These are phyloP conservation scores for Epichloe brachyelytri DNA, from an alignment of 2,329 filamentous ascomycete genomes.

Conservation along the genomic window DNA sequence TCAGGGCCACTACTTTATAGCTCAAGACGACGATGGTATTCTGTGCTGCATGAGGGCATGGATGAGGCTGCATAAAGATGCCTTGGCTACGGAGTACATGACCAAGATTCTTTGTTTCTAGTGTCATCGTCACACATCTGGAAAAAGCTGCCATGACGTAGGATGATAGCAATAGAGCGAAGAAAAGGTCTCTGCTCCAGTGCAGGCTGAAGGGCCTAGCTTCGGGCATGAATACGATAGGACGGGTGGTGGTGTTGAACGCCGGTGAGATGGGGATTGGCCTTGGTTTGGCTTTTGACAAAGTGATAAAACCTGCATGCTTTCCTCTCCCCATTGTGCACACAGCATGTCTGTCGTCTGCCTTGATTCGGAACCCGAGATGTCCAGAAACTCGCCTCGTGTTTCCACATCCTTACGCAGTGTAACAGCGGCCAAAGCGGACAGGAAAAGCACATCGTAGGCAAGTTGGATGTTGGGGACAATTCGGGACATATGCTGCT, in stretches of 20 bases:
- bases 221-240: too few relatives aligned
- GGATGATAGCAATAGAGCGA: too few relatives aligned
- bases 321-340: not conserved
- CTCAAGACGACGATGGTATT: not conserved
- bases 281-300: not conserved
- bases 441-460: not conserved
- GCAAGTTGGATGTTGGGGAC: not conserved
- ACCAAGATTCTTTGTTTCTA: not conserved
- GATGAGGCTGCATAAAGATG: not conserved
- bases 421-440: slow-evolving; percentile 4
- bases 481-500: not conserved
- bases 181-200: too few relatives aligned
- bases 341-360: not conserved
- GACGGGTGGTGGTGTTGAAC: not conserved
- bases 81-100: not conserved
- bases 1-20: not conserved
- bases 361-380: not conserved
- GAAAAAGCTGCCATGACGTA: not conserved
- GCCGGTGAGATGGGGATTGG: not conserved
- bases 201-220: too few relatives aligned
- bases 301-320: not conserved
- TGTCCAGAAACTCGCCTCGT: not conserved
- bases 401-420: not conserved
- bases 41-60: not conserved
- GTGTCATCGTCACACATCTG: not conserved